Conservation (phyloP, 2,329 filamentous ascomycete species). For the Exophiala calicioides region DNA sequence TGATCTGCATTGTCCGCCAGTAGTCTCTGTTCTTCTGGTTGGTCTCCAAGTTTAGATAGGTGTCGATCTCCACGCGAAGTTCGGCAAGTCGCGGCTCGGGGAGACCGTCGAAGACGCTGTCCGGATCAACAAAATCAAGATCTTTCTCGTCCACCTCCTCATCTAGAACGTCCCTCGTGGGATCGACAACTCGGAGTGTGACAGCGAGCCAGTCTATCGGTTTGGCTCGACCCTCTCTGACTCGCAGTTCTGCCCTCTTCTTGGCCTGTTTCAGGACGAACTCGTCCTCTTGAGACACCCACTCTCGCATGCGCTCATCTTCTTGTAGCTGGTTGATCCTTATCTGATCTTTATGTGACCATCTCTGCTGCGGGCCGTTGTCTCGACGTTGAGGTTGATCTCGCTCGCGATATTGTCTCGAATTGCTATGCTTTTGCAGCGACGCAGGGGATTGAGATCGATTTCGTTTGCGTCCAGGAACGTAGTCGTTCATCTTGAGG, state of each 20-base stretch:
- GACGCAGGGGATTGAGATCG: conserved; percentile 46
- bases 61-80: conserved; percentile 78
- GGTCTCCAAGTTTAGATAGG: conserved; percentile 76
- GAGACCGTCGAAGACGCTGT: conserved; percentile 75
- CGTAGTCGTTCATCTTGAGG: conserved; percentile 35
- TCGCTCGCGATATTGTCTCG: conserved; percentile 20
- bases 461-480: conserved; percentile 36
- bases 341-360: conserved; percentile 45
- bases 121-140: conserved; percentile 76
- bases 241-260: conserved; percentile 94
- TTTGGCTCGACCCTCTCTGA: conserved; percentile 85
- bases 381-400: conserved; percentile 8
- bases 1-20: conserved; percentile 83
- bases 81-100: conserved; percentile 67
- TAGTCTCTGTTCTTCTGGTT: conserved; percentile 79
- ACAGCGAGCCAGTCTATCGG: conserved; percentile 94
- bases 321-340: conserved; percentile 62
- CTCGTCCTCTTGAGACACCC: conserved; percentile 91
- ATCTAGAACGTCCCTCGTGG: conserved; percentile 74
- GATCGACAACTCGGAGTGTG: conserved; percentile 83
- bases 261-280: conserved; percentile 97
- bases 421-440: conserved; percentile 36
- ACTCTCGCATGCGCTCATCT: conserved; percentile 76
- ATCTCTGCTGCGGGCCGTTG: conserved; percentile 18
- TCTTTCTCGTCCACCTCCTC: conserved; percentile 79